phyloP scores from a whole-genome alignment of 371 early-diverging fungal genomes.

The Chytridium lagenaria region DNA sequence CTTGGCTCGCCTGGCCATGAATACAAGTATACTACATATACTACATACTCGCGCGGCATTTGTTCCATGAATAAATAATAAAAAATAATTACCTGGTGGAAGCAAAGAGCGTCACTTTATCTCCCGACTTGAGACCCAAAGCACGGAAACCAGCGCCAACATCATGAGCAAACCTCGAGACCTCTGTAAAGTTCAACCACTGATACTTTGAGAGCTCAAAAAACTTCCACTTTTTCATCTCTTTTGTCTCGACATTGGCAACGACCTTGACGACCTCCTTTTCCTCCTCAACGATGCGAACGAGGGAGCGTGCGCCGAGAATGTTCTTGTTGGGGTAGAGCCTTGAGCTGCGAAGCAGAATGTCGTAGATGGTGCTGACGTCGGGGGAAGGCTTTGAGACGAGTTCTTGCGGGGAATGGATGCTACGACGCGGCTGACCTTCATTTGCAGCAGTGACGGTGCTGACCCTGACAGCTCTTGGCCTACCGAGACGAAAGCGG shows the following conservation, averaged over 20 bases:
- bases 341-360: slow-evolving; percentile 61
- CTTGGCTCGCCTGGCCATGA: no score
- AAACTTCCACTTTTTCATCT: slow-evolving; percentile 83
- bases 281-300: slow-evolving; percentile 72
- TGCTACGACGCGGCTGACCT: slow-evolving; percentile 63
- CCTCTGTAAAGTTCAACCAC: slow-evolving; percentile 73
- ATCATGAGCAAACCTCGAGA: slow-evolving; percentile 47
- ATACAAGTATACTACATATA: no score
- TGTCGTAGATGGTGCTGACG: slow-evolving; percentile 72
- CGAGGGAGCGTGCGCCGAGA: slow-evolving; percentile 73
- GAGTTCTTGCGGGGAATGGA: slow-evolving; percentile 61
- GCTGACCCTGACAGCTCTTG: slow-evolving; percentile 29
- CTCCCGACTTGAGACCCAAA: slow-evolving; percentile 66
- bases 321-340: slow-evolving; percentile 55
- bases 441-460: slow-evolving; percentile 30
- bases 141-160: slow-evolving; percentile 73
- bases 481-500: slow-evolving; percentile 28
- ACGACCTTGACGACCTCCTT: slow-evolving; percentile 75
- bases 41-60: no score
- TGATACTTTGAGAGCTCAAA: slow-evolving; percentile 71
- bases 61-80: background rate
- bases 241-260: slow-evolving; percentile 64
- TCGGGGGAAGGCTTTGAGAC: slow-evolving; percentile 60
- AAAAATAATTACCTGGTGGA: slow-evolving; percentile 65
- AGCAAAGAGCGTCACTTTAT: slow-evolving; percentile 77